These are phyloP conservation scores for Dillenia turbinata DNA, from an alignment of 164 flowering plant genomes.

Conservation along the genomic window DNA sequence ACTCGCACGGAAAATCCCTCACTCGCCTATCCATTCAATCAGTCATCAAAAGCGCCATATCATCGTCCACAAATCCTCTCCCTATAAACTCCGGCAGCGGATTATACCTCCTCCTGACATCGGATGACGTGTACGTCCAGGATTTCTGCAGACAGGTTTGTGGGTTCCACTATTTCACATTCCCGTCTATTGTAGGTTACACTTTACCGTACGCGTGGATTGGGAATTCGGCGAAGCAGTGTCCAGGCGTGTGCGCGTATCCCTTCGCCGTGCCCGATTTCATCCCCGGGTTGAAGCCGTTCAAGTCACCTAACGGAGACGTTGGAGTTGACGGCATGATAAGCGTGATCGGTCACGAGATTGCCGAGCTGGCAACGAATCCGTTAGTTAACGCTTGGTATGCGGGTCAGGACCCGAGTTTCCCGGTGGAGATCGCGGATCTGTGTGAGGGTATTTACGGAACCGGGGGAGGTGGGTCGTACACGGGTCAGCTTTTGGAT, in stretches of 20 bases:
- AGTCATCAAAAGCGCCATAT: constrained; percentile 72
- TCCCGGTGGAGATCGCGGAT: constrained; percentile 88
- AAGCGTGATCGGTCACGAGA: constrained; percentile 81
- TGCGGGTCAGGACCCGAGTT: constrained; percentile 75
- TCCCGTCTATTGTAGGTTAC: constrained; percentile 77
- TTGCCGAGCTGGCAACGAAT: constrained; percentile 89
- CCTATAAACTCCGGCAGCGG: constrained; percentile 68
- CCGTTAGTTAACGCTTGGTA: constrained; percentile 97
- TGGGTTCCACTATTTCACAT: constrained; percentile 95
- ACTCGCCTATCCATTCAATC: constrained; percentile 78
- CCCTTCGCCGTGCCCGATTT: constrained; percentile 71
- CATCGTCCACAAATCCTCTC: constrained; percentile 54
- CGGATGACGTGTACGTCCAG: constrained; percentile 73
- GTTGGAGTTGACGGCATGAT: constrained; percentile 84
- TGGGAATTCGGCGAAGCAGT: constrained; percentile 70
- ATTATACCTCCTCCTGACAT: constrained; percentile 70
- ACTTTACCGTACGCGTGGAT: constrained; percentile 96
- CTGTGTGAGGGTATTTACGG: constrained; percentile 87
- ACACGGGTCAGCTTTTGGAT: constrained; percentile 74
- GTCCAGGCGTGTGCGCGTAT: constrained; percentile 79
- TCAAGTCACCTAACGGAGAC: constrained; percentile 82
- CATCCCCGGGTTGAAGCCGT: constrained; percentile 60
- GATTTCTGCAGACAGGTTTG: constrained; percentile 83
- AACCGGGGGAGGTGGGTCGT: constrained; percentile 83
- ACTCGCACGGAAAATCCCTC: constrained; percentile 79